phyloP scores from a whole-genome alignment of 345 rosid species.

The Linum lewisii region DNA sequence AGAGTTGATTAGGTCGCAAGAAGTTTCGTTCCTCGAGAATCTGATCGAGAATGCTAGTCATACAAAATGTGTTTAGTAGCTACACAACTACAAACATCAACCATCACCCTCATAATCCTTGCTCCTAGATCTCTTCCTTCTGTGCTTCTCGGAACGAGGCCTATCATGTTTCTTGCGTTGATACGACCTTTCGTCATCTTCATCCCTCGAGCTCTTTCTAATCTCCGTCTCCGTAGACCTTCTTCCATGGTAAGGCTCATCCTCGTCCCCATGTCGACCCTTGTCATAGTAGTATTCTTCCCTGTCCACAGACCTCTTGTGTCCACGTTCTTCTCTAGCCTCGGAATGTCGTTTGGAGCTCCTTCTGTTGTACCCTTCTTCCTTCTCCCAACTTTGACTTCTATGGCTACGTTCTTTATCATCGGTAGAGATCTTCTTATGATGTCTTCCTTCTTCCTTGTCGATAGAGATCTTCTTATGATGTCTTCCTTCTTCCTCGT shows the following conservation, averaged over 20 bases:
- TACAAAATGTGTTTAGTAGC: too few species aligned
- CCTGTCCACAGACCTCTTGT: conserved; percentile 22
- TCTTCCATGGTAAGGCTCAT: conserved; percentile 15
- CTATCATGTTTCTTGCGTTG: conserved; percentile 16
- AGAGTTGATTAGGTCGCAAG: too few species aligned
- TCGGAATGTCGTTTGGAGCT: conserved; percentile 15
- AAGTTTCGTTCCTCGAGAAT: too few species aligned
- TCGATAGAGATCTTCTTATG: conserved; percentile 9
- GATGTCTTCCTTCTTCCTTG: conserved; percentile 11
- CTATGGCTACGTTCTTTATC: conserved; percentile 3
- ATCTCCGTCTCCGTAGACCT: conserved; percentile 22
- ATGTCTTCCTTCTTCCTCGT: conserved; percentile 12
- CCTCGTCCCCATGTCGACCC: conserved; percentile 24
- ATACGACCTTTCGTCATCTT: conserved; percentile 10
- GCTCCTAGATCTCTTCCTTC: conserved; percentile 13
- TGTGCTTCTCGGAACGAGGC: conserved; percentile 7
- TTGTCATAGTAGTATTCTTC: conserved; percentile 16
- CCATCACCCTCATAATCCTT: conserved; percentile 14
- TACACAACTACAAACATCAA: neutral
- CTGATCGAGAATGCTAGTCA: too few species aligned
- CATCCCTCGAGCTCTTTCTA: conserved; percentile 21
- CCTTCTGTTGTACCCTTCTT: conserved; percentile 20
- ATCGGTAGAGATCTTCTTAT: conserved; percentile 8
- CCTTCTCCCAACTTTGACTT: conserved; percentile 12
- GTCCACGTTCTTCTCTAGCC: conserved; percentile 29